Evolutionary conservation across 306 rosid genomes (phyloP).

Genomic region (Luffa aegyptiaca): DNA sequence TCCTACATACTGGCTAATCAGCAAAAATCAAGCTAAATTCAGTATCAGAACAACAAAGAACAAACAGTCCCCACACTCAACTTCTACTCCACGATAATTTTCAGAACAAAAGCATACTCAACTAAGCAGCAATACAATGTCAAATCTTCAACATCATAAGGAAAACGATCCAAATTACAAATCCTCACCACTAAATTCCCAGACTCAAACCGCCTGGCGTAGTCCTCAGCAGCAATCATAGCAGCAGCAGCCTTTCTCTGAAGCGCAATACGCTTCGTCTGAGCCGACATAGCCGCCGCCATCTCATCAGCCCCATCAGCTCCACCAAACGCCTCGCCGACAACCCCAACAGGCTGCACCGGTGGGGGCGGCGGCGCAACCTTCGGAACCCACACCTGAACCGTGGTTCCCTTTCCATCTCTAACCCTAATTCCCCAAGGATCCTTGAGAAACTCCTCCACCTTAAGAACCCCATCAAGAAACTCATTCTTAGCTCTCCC

Average conservation of each 20-base stretch:
- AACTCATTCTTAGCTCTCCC: conserved; percentile 31
- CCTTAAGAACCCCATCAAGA: conserved; percentile 28
- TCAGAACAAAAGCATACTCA: not conserved
- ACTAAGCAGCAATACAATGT: not conserved
- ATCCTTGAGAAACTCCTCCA: conserved; percentile 44
- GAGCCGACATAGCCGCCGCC: conserved; percentile 55
- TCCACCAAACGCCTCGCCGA: conserved; percentile 9
- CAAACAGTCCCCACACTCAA: not conserved
- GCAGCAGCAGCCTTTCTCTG: conserved; percentile 92
- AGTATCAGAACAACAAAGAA: not conserved
- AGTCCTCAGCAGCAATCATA: conserved; percentile 95
- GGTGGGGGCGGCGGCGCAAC: conserved; percentile 64
- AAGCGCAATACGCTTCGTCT: conserved; percentile 68
- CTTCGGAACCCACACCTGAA: conserved; percentile 70
- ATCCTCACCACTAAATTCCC: conserved; percentile 50
- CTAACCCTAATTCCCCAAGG: conserved; percentile 41
- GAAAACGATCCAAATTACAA: not conserved
- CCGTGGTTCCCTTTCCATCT: conserved; percentile 14
- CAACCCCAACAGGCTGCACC: conserved; percentile 18
- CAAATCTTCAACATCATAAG: not conserved
- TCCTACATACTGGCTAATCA: not conserved
- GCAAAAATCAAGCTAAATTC: not conserved
- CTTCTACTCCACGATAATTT: not conserved
- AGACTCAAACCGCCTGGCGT: conserved; percentile 72
- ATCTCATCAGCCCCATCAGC: conserved; percentile 42